Evolutionary conservation across 352 stramenopile species (phyloP).

Genomic region (Globisporangium orthogonon): DNA sequence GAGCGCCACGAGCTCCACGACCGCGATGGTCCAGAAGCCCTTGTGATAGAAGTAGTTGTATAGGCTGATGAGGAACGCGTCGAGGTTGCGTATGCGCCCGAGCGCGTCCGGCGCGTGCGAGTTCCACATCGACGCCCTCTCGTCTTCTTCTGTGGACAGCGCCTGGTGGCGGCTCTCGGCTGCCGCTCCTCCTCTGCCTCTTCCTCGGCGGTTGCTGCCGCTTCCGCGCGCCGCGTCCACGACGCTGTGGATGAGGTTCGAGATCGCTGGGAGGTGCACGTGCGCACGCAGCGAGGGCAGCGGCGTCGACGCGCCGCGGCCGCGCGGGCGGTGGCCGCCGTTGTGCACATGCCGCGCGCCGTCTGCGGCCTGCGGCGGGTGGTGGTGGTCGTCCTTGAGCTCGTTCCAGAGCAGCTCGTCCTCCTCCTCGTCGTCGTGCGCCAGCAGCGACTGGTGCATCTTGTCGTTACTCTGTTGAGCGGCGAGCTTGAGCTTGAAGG

Average conservation of each 20-base stretch:
- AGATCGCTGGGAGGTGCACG: conserved; percentile 73
- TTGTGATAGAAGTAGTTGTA: conserved; percentile 95
- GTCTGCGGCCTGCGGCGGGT: conserved; percentile 4
- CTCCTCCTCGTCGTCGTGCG: conserved; percentile 42
- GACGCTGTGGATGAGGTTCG: conserved; percentile 65
- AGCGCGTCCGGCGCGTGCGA: conserved; percentile 58
- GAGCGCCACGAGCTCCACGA: conserved; percentile 89
- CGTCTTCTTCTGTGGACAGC: conserved; percentile 8
- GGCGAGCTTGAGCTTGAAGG: not conserved
- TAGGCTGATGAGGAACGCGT: conserved; percentile 89
- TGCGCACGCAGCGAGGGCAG: conserved; percentile 64
- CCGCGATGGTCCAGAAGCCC: conserved; percentile 88
- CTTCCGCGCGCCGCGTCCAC: conserved; percentile 36
- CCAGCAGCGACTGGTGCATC: conserved; percentile 72
- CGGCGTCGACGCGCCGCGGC: not conserved
- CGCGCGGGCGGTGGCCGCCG: not conserved
- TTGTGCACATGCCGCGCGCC: not conserved
- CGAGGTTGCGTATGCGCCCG: conserved; percentile 78
- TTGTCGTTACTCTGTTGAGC: not conserved
- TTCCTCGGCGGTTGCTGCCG: not conserved
- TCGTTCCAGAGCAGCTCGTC: conserved; percentile 81
- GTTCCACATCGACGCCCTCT: not conserved
- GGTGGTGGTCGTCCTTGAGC: conserved; percentile 42
- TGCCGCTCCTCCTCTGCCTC: not conserved
- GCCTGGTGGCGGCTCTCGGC: too few species aligned